Base-by-base conservation (phyloP, 306 rosid species). In the Cicer arietinum region DNA sequence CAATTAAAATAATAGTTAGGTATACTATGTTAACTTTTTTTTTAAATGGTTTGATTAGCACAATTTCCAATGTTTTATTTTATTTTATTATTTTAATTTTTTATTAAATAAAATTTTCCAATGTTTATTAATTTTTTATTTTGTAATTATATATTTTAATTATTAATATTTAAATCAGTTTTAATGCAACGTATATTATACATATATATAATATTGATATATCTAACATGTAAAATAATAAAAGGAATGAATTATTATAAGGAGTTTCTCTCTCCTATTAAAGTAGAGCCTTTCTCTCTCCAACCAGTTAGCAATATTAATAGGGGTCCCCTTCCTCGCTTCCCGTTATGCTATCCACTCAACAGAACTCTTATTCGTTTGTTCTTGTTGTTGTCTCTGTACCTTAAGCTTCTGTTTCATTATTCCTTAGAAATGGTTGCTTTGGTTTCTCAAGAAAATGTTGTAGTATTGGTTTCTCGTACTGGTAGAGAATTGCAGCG, bases 401-500 rank as follows among this genome's bases (percentile, higher is more conserved):
- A 44, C 48, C 35, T 60, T 1, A 35, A 58, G 25, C 64, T 59
- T 17, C 44, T 25, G 17, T 16, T 72, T 58, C 69, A 56, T 67
- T 44, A 54, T 51, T 47, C 41, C n/a, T 48, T 44, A 50, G 22
- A 87, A 76, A 93, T 91, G 92, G 89, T 88, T 54, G 85, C 91
- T 81, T 61, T 90, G 81, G 84, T 87, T 54, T 80, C 97, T 43
- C 87, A 86, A 74, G 88, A 89, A 80, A 88, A 83, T 77, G 86
- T 75, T 60, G 91, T 89, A 0, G 82, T 88, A 77, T 86, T 94
- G 89, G 96, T 90, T 40, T 84, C 98, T 87, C 98, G 98, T 74
- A 91, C 97, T 1, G 98, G 98, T 8, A 78, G 98, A 47, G 90
- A 91, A 53, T 82, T 93, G 79, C 98, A 94, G 77, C 92, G 98